Base-by-base conservation (phyloP, 1,284 basidiomycete species). In the Tetrapyrgos nigripes region DNA sequence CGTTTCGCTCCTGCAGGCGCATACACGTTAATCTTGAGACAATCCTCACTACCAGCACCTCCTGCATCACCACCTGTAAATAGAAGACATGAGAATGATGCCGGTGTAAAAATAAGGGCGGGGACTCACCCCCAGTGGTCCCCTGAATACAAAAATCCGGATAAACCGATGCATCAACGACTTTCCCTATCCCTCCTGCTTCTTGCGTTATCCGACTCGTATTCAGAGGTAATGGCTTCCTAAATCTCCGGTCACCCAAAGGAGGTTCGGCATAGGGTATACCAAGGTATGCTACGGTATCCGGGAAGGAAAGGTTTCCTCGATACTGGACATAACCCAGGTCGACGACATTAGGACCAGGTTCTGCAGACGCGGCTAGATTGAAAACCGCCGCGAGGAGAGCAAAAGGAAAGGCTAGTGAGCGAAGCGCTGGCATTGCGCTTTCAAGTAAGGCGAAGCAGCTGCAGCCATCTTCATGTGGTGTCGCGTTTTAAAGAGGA, bases 1-100 rank as follows among this genome's bases (percentile, higher is more conserved):
- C 64, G 63, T 47, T 76, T 79, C 2, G 78, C 76, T 5, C 75
- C 74, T 9, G 71, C 69, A 3, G 84, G 84, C n/a, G 79, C 71
- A 62, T 83, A 85, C 10, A 86, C 75, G 65, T 85, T 83, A 27
- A 86, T 66, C 35, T 81, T 81, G 26, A 86, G 71, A 62, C 82
- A 86, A 62, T 84, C 83, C 73, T 89, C 87, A 53, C 80, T 83
- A 10, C 87, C 85, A 2, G 84, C 82, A 44, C 86, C 86, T 37
- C 85, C 85, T 50, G 77, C 78, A 68, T 84, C 83, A 23, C 80
- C 82, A 51, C 55, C 79, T 82, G 55, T 43, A 33, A 31, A 26
- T 29, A n/a, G 48, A 27, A 17, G n/a, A 23, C 6, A 19, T 31
- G 4, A 35, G 8, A 28, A 9, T 27, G 14, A 29, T 9, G 11